phyloP scores from a whole-genome alignment of 2,329 filamentous ascomycete genomes.

The Alternaria sp. region DNA sequence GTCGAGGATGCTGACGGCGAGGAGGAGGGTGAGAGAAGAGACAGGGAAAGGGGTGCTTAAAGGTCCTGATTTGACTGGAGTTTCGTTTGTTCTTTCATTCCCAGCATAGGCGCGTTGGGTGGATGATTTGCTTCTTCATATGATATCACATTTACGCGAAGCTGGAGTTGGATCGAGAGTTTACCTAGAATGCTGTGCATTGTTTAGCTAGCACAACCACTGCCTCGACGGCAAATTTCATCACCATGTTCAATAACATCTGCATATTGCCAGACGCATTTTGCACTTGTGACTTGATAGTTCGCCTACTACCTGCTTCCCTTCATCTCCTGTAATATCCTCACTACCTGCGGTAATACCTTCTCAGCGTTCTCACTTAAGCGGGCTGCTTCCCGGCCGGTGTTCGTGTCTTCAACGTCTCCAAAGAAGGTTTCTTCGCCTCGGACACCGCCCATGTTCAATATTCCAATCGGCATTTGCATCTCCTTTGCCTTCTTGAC shows the following conservation, averaged over 20 bases:
- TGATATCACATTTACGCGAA: slow-evolving; percentile 1
- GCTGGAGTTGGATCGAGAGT: neutral
- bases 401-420: slow-evolving; percentile 58
- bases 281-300: neutral
- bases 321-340: slow-evolving; percentile 31
- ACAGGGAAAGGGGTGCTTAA: neutral
- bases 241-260: neutral
- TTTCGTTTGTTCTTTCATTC: neutral
- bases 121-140: neutral
- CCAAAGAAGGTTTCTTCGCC: slow-evolving; percentile 78
- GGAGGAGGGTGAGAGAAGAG: slow-evolving; percentile 5
- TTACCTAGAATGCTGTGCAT: slow-evolving; percentile 6
- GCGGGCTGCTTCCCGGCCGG: slow-evolving; percentile 51
- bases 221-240: slow-evolving; percentile 5
- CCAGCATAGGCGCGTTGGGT: neutral
- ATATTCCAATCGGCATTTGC: slow-evolving; percentile 83
- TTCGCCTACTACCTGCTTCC: neutral
- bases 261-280: neutral
- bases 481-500: slow-evolving; percentile 83
- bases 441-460: slow-evolving; percentile 86
- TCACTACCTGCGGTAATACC: slow-evolving; percentile 44
- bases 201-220: slow-evolving; percentile 6
- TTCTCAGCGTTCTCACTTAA: slow-evolving; percentile 52
- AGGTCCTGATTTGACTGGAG: neutral
- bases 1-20: slow-evolving; percentile 12